Evolutionary conservation across 176 grass and related monocot species (phyloP), one percentile per base, ranked within the genome.

Genomic region (Metroxylon sagu): DNA sequence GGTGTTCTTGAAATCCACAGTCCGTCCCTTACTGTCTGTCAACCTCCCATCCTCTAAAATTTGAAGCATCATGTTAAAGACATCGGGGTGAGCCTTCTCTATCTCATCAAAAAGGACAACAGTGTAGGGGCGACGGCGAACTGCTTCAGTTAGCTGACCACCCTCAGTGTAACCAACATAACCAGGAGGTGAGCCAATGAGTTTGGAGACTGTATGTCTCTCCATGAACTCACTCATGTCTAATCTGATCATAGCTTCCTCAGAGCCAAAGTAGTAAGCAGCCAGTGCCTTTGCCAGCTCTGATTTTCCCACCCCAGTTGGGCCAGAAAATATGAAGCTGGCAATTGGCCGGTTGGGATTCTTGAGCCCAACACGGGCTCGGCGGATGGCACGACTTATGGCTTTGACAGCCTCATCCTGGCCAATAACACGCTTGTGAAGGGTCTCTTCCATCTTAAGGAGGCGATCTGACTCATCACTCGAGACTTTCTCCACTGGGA

Each of bases 211-310:
- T 0, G 87, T 97, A 59, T 97, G 93, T 49, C 93, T 80, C 72
- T 97, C 93, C 87, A 97, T 97, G 58, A 97, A 97, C 76, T 97
- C 93, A 61, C 93, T 97, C 93, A 97, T 97, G 70, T 97, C 93
- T 55, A 97, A 84, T 48, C 83, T 80, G 67, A 91, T 88, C 93
- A 91, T 97, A 56, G 93, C 84, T 68, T 91, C 92, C 66, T 97
- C 92, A 12, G 87, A 97, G 29, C 93, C 93, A 16, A 91, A 97
- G 62, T 91, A 97, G 66, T 88, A 91, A 25, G 93, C 50, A 14
- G 87, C 93, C 26, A 91, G 75, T 58, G 87, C 71, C 69, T 96
- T 96, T 51, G 91, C 91, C 23, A 96, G 71, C 68, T 96, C 86
- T 61, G 91, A 96, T 86, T 96, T 96, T 15, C 91, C 91, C 61